Evolutionary conservation across 441 rosid genomes (phyloP).

Genomic region (Eugenia klotzschiana): DNA sequence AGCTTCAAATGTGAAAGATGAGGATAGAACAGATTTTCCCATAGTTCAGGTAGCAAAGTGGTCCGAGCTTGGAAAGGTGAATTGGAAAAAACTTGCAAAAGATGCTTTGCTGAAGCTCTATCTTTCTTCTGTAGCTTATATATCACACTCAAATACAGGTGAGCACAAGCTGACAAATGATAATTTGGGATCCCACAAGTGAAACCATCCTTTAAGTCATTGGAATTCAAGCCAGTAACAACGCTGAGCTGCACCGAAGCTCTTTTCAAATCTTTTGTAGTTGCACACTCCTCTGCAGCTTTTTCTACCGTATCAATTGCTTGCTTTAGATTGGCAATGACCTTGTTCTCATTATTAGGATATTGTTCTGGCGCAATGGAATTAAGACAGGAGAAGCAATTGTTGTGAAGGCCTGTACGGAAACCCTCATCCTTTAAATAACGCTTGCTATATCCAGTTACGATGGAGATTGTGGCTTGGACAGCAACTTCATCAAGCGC

Average conservation of each 20-base stretch:
- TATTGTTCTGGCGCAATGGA: constrained; percentile 9
- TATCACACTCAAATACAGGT: constrained; percentile 39
- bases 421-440: constrained; percentile 29
- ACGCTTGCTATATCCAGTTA: constrained; percentile 26
- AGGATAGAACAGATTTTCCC: constrained; percentile 46
- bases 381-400: constrained; percentile 31
- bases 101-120: constrained; percentile 41
- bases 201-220: constrained; percentile 24
- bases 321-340: constrained; percentile 29
- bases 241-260: constrained; percentile 42
- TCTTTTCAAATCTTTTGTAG: constrained; percentile 33
- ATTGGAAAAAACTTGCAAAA: constrained; percentile 50
- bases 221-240: constrained; percentile 33
- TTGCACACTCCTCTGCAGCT: constrained; percentile 19
- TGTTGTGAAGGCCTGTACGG: constrained; percentile 17
- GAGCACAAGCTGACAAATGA: constrained; percentile 47
- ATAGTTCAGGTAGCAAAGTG: constrained; percentile 34
- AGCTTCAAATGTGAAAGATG: constrained; percentile 47
- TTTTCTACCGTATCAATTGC: constrained; percentile 36
- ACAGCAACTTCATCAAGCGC: constrained; percentile 56
- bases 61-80: constrained; percentile 39
- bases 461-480: constrained; percentile 39
- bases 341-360: constrained; percentile 19
- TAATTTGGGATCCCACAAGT: constrained; percentile 30
- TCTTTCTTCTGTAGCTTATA: constrained; percentile 47